These are phyloP conservation scores for Umbelopsis sp. DNA, from an alignment of 192 early-diverging fungal genomes.

Conservation along the genomic window DNA sequence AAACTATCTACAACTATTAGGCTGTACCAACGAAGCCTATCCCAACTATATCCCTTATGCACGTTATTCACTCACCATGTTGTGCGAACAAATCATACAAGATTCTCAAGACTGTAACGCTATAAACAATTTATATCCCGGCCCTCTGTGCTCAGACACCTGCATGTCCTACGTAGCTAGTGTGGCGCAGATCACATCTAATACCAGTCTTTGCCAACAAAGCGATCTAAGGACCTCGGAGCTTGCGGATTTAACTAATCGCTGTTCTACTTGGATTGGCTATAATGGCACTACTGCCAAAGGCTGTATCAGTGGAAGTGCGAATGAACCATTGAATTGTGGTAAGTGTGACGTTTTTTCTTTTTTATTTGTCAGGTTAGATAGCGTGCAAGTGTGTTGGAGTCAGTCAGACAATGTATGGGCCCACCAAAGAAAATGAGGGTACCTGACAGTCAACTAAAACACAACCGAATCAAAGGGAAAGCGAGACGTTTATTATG, in stretches of 20 bases:
- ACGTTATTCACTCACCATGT: conserved; percentile 30
- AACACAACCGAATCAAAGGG: too few species aligned
- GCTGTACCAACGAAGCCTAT: conserved; percentile 23
- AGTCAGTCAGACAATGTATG: not conserved
- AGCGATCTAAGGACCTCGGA: not conserved
- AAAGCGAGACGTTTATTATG: too few species aligned
- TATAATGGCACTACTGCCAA: conserved; percentile 27
- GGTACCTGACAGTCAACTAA: too few species aligned
- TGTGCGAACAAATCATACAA: conserved; percentile 35
- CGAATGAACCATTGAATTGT: conserved; percentile 40
- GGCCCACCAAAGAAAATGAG: too few species aligned
- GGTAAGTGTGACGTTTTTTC: conserved; percentile 20
- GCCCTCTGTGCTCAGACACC: conserved; percentile 34
- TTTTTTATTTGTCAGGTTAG: not conserved
- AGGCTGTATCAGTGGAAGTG: conserved; percentile 29
- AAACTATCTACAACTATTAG: conserved; percentile 21
- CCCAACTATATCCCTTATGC: conserved; percentile 29
- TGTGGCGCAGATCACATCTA: conserved; percentile 23
- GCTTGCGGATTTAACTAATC: conserved; percentile 9
- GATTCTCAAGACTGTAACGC: conserved; percentile 36
- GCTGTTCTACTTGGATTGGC: conserved; percentile 32
- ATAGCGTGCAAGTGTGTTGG: not conserved
- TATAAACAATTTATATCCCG: conserved; percentile 21
- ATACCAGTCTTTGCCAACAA: conserved; percentile 24
- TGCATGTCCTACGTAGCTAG: conserved; percentile 31